phyloP scores from a whole-genome alignment of 192 early-diverging fungal species.

The Gigaspora rosea region DNA sequence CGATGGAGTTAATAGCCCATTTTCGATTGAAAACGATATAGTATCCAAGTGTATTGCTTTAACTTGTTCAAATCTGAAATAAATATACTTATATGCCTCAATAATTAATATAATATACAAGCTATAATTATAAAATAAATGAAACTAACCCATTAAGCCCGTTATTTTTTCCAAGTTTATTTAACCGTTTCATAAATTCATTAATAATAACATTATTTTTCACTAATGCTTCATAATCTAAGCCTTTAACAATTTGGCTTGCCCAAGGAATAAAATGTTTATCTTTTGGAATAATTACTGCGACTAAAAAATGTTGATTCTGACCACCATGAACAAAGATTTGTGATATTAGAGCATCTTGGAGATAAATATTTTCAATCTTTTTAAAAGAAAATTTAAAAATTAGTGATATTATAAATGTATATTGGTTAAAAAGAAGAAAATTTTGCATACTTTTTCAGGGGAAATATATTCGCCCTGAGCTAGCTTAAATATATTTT shows the following conservation, averaged over 20 bases:
- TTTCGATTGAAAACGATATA: slow-evolving; percentile 75
- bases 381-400: slow-evolving; percentile 17
- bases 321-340: slow-evolving; percentile 95
- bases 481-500: slow-evolving; percentile 84
- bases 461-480: slow-evolving; percentile 96
- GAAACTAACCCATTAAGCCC: slow-evolving; percentile 39
- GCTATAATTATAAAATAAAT: neutral
- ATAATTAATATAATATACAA: slow-evolving; percentile 32
- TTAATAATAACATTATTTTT: slow-evolving; percentile 49
- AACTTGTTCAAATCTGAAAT: slow-evolving; percentile 76
- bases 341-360: slow-evolving; percentile 79
- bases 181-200: slow-evolving; percentile 55
- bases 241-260: slow-evolving; percentile 40
- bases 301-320: slow-evolving; percentile 82
- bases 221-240: slow-evolving; percentile 54
- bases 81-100: slow-evolving; percentile 25
- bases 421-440: too few relatives aligned
- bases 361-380: slow-evolving; percentile 78
- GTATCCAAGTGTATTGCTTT: slow-evolving; percentile 72
- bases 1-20: slow-evolving; percentile 82
- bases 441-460: slow-evolving; percentile 57
- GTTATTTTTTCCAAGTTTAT: slow-evolving; percentile 54
- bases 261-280: slow-evolving; percentile 73
- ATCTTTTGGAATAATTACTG: slow-evolving; percentile 81
- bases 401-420: neutral